Evolutionary conservation across 129 eudicot species (phyloP).

Genomic region (Artemisia annua): DNA sequence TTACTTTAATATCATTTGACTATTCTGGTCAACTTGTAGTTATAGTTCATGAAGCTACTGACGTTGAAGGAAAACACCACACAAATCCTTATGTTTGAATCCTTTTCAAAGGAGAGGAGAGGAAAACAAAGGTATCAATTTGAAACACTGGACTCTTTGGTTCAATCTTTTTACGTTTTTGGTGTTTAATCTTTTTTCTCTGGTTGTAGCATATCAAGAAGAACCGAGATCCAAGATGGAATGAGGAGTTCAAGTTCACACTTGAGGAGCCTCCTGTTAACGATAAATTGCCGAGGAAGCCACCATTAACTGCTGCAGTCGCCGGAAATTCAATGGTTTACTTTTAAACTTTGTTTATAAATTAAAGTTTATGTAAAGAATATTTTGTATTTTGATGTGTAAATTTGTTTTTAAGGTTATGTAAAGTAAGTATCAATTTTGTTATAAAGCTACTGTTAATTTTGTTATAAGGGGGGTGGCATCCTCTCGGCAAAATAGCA

Average conservation of each 20-base stretch:
- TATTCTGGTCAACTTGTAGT: conserved; percentile 78
- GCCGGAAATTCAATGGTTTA: too few species aligned
- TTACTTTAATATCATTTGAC: too few species aligned
- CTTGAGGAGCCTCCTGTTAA: conserved; percentile 85
- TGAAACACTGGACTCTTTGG: not conserved
- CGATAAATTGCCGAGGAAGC: conserved; percentile 77
- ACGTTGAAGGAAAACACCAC: conserved; percentile 95
- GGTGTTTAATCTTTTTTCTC: not conserved
- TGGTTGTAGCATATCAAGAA: conserved; percentile 70
- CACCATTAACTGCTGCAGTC: too few species aligned
- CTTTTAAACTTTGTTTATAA: too few species aligned
- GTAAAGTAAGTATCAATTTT: too few species aligned
- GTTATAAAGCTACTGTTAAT: too few species aligned
- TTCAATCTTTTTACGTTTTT: not conserved
- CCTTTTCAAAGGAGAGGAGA: conserved; percentile 85
- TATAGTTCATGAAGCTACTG: conserved; percentile 86
- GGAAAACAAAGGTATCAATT: conserved; percentile 70
- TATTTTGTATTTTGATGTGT: too few species aligned
- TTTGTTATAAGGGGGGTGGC: too few species aligned
- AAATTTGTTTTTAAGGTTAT: too few species aligned
- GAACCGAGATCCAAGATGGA: conserved; percentile 96
- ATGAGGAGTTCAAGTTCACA: conserved; percentile 71
- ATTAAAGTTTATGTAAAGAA: too few species aligned
- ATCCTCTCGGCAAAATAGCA: too few species aligned
- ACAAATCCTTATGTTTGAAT: conserved; percentile 81